These are phyloP conservation scores for Auricularia sp. DNA, from an alignment of 768 basidiomycete genomes.

Conservation along the genomic window DNA sequence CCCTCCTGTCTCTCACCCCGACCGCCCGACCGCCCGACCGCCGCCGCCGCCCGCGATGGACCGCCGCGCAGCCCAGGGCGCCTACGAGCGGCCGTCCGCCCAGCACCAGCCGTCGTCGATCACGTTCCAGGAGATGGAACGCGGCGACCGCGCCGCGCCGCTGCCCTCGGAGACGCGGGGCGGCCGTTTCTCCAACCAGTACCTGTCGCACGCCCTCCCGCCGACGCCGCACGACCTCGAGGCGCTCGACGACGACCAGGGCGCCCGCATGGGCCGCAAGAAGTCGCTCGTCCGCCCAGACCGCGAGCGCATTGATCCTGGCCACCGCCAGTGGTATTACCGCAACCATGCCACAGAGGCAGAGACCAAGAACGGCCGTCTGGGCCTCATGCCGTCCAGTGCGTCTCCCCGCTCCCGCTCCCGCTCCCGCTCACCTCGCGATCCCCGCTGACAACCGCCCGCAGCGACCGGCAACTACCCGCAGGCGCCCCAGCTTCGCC, in stretches of 20 bases:
- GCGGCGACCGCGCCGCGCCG: slow-evolving; percentile 52
- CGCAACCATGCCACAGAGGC: slow-evolving; percentile 73
- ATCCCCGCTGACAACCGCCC: slow-evolving; percentile 6
- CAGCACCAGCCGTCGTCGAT: slow-evolving; percentile 24
- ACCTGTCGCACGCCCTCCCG: slow-evolving; percentile 34
- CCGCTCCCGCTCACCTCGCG: too few relatives aligned
- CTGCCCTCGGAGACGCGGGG: slow-evolving; percentile 38
- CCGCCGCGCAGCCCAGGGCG: neutral
- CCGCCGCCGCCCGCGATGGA: neutral
- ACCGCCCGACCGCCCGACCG: neutral
- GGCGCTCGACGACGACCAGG: slow-evolving; percentile 30
- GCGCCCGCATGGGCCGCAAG: slow-evolving; percentile 57
- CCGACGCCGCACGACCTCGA: slow-evolving; percentile 21
- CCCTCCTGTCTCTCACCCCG: neutral
- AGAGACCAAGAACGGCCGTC: slow-evolving; percentile 49
- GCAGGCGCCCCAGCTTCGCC: slow-evolving; percentile 42
- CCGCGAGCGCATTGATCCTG: slow-evolving; percentile 91
- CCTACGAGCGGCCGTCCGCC: slow-evolving; percentile 1
- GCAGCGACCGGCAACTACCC: slow-evolving; percentile 76
- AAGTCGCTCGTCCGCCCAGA: slow-evolving; percentile 89
- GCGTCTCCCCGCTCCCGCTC: slow-evolving; percentile 26
- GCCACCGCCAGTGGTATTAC: slow-evolving; percentile 92
- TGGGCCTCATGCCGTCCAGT: slow-evolving; percentile 78
- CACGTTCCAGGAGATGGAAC: slow-evolving; percentile 59
- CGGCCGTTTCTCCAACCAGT: slow-evolving; percentile 29